Evolutionary conservation across 176 grass and related monocot species (phyloP), one percentile per base, ranked within the genome.

Genomic region (Oryza nivara): DNA sequence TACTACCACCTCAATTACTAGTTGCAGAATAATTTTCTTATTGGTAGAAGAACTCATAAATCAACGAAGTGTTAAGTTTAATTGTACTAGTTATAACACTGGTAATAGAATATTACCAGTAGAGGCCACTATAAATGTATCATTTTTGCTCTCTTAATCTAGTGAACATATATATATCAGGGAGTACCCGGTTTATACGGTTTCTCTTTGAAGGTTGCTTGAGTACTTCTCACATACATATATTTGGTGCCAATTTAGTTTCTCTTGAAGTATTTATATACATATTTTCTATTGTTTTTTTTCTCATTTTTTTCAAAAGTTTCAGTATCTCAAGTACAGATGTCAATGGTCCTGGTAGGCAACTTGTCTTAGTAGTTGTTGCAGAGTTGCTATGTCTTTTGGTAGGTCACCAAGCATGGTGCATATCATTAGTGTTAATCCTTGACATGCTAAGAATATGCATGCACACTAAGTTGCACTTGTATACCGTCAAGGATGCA

Each of bases 341-440:
- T 47, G 52, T 46, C 19, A 76, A 35, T 60, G 19, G 35, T 11
- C 8, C 41, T 52, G 44, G 54, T 65, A 28, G 77, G 32, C 77
- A 74, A 52, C 70, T 26, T 86, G 77, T n/a, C 23, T 32, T 45
- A 66, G 44, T 74, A 80, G 77, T 84, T 25, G 80, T 84, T 80
- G 70, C 34, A 52, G 15, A 68, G 73, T 74, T 81, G 64, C 44
- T 83, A n/a, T 65, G 49, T 56, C 11, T 77, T 49, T 83, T 73
- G 44, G 65, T 60, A 88, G 72, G 58, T 63, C 8, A 63, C 58
- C 8, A 23, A 63, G 58, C 58, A 63, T 23, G 20, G 58, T n/a
- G 5, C 54, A 20, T 56, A 15, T 58, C 56, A 61, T 22, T 22
- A 20, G 56, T 61, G 20, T 9, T 61, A 61, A 61, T 61, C 7